Percentiles rank a stretch among this genome's conserved stretches.
Conservation (phyloP, 2,329 filamentous ascomycete genomes). For the Phialocephala subalpina region DNA sequence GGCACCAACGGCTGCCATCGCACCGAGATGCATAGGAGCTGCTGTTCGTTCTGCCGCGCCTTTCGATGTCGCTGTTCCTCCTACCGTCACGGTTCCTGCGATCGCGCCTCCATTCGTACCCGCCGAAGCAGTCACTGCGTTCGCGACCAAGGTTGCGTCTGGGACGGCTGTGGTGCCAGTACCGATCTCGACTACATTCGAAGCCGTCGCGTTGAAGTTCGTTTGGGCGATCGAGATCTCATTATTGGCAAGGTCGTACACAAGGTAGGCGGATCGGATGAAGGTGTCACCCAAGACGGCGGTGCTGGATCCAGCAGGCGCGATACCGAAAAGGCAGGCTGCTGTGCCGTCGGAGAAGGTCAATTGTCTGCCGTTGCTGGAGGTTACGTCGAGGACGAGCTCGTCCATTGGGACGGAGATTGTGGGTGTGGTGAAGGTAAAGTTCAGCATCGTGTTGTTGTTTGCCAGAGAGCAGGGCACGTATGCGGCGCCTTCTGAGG, state of each 20-base stretch:
- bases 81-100: constrained; percentile 22
- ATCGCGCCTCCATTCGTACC: constrained; percentile 23
- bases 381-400: constrained; percentile 61
- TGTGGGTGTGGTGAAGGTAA: constrained; percentile 60
- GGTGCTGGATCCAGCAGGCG: constrained; percentile 61
- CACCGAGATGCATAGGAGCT: constrained; percentile 28
- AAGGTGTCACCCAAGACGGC: constrained; percentile 78
- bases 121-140: constrained; percentile 57
- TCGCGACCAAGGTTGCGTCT: constrained; percentile 57
- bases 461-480: constrained; percentile 64
- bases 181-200: constrained; percentile 63
- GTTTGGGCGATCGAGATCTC: constrained; percentile 76
- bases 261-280: constrained; percentile 76
- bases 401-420: constrained; percentile 67
- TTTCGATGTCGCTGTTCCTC: constrained; percentile 29
- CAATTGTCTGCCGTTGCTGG: constrained; percentile 53
- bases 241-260: constrained; percentile 77
- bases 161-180: constrained; percentile 59
- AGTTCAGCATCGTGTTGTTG: constrained; percentile 54
- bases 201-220: constrained; percentile 62
- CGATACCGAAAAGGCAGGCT: constrained; percentile 74
- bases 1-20: constrained; percentile 35
- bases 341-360: constrained; percentile 60
- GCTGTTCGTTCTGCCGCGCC: constrained; percentile 26
- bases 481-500: constrained; percentile 61